phyloP scores from a whole-genome alignment of 371 early-diverging fungal genomes.

The Lichtheimia corymbifera region DNA sequence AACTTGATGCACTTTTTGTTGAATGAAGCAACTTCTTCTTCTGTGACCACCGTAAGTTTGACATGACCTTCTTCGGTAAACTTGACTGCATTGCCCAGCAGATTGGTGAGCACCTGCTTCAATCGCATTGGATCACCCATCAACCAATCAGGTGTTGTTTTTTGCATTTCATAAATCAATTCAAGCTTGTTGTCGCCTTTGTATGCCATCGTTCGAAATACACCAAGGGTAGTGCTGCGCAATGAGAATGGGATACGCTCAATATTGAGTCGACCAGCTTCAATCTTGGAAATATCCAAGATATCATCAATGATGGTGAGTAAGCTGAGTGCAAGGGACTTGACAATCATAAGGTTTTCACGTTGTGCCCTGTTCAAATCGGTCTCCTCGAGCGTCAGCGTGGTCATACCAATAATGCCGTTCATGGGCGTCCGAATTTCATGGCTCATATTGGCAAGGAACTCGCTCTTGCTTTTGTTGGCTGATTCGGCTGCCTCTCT shows the following conservation, averaged over 20 bases:
- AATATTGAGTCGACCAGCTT: slow-evolving; percentile 76
- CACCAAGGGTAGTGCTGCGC: slow-evolving; percentile 62
- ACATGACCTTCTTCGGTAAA: slow-evolving; percentile 73
- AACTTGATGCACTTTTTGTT: slow-evolving; percentile 55
- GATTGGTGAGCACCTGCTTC: slow-evolving; percentile 79
- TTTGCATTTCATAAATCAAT: slow-evolving; percentile 63
- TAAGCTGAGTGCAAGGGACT: slow-evolving; percentile 66
- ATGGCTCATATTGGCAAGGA: slow-evolving; percentile 70
- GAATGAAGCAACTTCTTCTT: slow-evolving; percentile 33
- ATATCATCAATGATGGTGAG: slow-evolving; percentile 80
- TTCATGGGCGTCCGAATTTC: slow-evolving; percentile 61
- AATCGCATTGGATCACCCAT: slow-evolving; percentile 78
- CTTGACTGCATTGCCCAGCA: slow-evolving; percentile 86
- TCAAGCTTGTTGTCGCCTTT: slow-evolving; percentile 72
- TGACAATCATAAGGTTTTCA: slow-evolving; percentile 74
- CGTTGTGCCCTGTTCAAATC: slow-evolving; percentile 74
- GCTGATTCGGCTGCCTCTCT: slow-evolving; percentile 45
- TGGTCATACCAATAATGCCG: slow-evolving; percentile 67
- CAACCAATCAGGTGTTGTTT: slow-evolving; percentile 65
- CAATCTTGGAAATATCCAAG: slow-evolving; percentile 83
- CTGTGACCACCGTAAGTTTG: slow-evolving; percentile 23
- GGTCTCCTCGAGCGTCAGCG: slow-evolving; percentile 42
- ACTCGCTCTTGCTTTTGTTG: slow-evolving; percentile 68
- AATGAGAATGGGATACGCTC: slow-evolving; percentile 69
- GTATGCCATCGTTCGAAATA: slow-evolving; percentile 65